Evolutionary conservation across 169 alveolate genomes (phyloP).

Genomic region (Miamiensis avidus): DNA sequence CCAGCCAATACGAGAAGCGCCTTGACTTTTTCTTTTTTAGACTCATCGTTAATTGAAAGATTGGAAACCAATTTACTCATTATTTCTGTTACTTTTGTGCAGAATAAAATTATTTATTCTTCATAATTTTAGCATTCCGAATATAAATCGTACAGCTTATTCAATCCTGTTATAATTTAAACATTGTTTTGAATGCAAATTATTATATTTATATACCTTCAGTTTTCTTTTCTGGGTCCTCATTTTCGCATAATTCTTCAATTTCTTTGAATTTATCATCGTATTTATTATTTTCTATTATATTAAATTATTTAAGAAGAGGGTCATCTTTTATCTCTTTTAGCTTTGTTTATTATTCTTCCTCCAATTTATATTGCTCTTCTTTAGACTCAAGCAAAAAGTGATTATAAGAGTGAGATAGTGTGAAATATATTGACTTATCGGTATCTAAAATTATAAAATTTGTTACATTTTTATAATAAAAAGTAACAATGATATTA

Average conservation of each 20-base stretch:
- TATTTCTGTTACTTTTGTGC: background rate
- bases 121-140: background rate
- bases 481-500: no score
- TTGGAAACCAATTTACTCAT: background rate
- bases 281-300: background rate
- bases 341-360: background rate
- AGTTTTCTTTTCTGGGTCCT: background rate
- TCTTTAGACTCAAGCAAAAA: background rate
- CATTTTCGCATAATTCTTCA: background rate
- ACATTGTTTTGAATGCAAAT: no score
- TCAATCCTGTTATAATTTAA: no score
- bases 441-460: background rate
- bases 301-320: no score
- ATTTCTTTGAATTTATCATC: background rate
- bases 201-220: background rate
- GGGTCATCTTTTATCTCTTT: background rate
- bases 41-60: background rate
- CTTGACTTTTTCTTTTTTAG: background rate
- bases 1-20: background rate
- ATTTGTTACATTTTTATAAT: no score
- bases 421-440: background rate
- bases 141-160: background rate
- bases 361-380: background rate
- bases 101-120: background rate
- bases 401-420: background rate